Evolutionary conservation across 2,329 filamentous ascomycete species (phyloP).

Genomic region (Calonectria honghensis): DNA sequence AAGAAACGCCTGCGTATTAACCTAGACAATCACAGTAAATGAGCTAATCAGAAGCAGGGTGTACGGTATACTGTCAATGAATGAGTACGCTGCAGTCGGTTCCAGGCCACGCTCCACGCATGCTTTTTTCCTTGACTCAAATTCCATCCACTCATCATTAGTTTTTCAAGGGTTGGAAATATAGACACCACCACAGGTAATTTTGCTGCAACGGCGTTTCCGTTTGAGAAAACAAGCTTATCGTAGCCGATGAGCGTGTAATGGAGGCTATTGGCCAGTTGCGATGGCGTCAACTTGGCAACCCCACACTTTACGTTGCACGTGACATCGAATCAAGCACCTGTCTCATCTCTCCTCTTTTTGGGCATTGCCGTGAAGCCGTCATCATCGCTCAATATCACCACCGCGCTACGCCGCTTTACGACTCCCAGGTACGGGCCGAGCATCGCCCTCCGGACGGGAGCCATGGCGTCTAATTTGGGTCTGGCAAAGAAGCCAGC

Average conservation of each 20-base stretch:
- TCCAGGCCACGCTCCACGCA: too few relatives aligned
- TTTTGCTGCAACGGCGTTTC: background rate
- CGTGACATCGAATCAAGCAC: background rate
- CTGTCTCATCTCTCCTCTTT: background rate
- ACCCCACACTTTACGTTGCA: background rate
- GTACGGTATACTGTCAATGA: too few relatives aligned
- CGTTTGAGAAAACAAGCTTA: background rate
- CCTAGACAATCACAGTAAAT: too few relatives aligned
- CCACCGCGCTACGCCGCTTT: background rate
- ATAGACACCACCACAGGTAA: too few relatives aligned
- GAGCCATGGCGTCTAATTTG: background rate
- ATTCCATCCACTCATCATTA: too few relatives aligned
- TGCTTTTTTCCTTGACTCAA: too few relatives aligned
- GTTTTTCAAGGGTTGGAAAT: too few relatives aligned
- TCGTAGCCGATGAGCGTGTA: background rate
- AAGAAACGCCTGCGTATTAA: too few relatives aligned
- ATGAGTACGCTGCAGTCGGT: too few relatives aligned
- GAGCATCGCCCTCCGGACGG: background rate
- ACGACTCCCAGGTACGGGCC: background rate
- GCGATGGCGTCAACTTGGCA: constrained; percentile 13
- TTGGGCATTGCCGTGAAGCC: background rate
- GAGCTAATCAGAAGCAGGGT: too few relatives aligned
- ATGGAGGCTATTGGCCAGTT: background rate
- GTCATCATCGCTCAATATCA: too few relatives aligned
- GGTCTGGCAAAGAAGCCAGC: background rate